Evolutionary conservation across 2,329 filamentous ascomycete genomes (phyloP), one percentile per base, ranked within the genome.

Genomic region (Davidsoniella eucalypti): DNA sequence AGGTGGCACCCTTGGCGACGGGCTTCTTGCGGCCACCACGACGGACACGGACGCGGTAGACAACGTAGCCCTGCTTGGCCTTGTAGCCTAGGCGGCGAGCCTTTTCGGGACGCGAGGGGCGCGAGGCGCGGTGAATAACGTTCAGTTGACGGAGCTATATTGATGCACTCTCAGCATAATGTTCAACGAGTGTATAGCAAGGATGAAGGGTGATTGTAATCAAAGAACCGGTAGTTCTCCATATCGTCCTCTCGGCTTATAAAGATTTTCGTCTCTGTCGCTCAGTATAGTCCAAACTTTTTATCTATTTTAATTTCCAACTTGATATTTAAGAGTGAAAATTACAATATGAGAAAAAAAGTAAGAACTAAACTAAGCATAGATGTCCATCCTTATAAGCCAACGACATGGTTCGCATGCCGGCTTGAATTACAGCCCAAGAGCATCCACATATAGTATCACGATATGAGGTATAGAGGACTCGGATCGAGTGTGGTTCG

Each of bases 41-140:
- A 70, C 92, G 85, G 64, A 98, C 92, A 69, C 92, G 92, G 67
- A 93, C 80, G 70, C 92, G 92, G 84, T 98, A 98, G 84, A 98
- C 87, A 69, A 98, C 92, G 79, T 96, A 98, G 72, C 92, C 92
- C 78, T 98, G 92, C 87, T 98, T 98, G 78, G 93, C 92, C 86
- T 98, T 98, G 87, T 98, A 98, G 65, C 92, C 92, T 63, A 98
- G 86, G 72, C 93, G 92, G 75, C 92, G 92, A 68, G 93, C 92
- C 86, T 98, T 98, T 78, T 98, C 93, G 67, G 92, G 92, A 71
- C 92, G 92, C 65, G 88, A 94, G 63, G 92, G 92, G 65, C 90
- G 88, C 65, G 87, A 93, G 68, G 92, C 92, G 70, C 92, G 90
- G 82, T 98, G 92, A 77, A 96, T 92, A 72, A 95, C 88, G 76